Evolutionary conservation across 306 rosid species (phyloP), one percentile per base, ranked within the genome.

Genomic region (Gillenia trifoliata): DNA sequence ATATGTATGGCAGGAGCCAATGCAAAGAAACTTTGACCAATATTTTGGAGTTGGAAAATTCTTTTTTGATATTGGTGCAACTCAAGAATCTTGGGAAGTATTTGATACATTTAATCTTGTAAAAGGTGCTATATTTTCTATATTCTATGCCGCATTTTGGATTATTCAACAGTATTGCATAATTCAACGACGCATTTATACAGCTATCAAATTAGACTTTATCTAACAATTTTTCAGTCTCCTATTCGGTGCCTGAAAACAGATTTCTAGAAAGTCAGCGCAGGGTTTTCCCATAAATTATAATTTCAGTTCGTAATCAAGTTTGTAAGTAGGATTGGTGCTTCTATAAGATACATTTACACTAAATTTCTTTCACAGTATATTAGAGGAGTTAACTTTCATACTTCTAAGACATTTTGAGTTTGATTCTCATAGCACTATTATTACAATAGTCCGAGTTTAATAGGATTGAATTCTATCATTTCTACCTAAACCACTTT

Each of bases 1-100:
- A 43, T 7, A 49, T 13, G 16, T 20, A 8, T n/a, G n/a, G 36
- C 3, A 3, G 8, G 28, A 50, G 67, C 78, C 66, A 29, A 30
- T 17, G 66, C 64, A 29, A 45, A 19, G n/a, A 59, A 55, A 64
- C 62, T 22, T 23, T 54, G 72, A 70, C 78, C 71, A 41, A 17
- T 2, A 15, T 60, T 60, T 6, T 3, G 68, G 38, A 68, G 63
- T 77, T 17, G 22, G 43, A 45, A 11, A 9, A 28, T 3, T 5
- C 10, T 33, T 10, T 10, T 10, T 19, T 3, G 3, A 1, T 16
- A 13, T 13, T 11, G 29, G 19, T 59, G 15, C 15, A 0, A 25
- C 36, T 34, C 1, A n/a, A 36, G 78, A 33, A 49, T 50, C n/a
- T 26, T 62, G 4, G 23, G 19, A 50, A 50, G 47, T 16, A 68